Conservation (phyloP, 345 rosid genomes). For the Dipteronia sinensis region DNA sequence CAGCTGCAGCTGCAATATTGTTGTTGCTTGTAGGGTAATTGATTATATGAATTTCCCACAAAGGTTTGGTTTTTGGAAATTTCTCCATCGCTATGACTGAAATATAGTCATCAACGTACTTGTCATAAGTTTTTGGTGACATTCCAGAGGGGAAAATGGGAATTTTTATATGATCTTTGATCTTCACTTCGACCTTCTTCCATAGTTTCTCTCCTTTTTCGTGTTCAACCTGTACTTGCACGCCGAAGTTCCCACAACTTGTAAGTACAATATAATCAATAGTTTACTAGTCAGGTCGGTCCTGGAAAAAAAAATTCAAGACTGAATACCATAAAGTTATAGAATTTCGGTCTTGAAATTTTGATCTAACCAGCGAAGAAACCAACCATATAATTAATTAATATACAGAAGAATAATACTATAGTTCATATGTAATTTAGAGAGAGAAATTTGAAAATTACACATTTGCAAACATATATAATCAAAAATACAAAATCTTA, state of each 20-base stretch:
- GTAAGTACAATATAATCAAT: no score
- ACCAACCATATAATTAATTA: no score
- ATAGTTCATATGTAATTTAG: no score
- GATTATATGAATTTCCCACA: conserved; percentile 44
- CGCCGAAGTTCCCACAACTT: not conserved
- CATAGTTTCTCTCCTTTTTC: conserved; percentile 19
- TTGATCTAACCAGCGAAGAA: no score
- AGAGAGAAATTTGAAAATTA: no score
- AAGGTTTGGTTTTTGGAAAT: conserved; percentile 23
- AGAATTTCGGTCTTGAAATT: no score
- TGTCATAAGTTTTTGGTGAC: conserved; percentile 25
- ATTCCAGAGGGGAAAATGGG: conserved; percentile 25
- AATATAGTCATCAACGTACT: conserved; percentile 27
- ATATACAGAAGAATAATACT: no score
- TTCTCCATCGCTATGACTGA: conserved; percentile 20
- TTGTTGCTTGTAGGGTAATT: conserved; percentile 30
- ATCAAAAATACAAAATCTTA: not conserved
- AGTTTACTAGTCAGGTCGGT: no score
- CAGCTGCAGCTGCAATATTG: conserved; percentile 16
- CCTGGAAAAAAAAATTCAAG: no score
- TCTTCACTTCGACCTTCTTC: conserved; percentile 20
- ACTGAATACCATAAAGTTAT: no score
- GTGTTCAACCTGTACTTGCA: conserved; percentile 1
- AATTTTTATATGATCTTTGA: conserved; percentile 22
- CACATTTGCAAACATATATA: no score